phyloP scores from a whole-genome alignment of 352 stramenopile species.

The Phytophthora pseudosyringae region DNA sequence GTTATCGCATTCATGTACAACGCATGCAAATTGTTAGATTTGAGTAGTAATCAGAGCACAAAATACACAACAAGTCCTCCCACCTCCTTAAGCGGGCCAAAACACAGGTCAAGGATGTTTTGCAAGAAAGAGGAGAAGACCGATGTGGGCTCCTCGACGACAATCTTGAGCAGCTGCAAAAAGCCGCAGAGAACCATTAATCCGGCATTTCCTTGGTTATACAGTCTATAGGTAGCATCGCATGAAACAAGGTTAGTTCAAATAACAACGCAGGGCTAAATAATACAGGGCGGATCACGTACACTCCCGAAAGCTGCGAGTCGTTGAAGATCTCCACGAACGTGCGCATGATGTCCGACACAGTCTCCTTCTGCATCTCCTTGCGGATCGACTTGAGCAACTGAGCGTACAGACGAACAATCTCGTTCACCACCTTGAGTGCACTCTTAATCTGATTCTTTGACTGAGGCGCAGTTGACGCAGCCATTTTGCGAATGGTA shows the following conservation, averaged over 20 bases:
- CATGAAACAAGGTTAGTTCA: not conserved
- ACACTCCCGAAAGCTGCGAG: slow-evolving; percentile 70
- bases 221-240: slow-evolving; percentile 44
- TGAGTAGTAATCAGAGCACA: not conserved
- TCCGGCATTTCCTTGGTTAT: slow-evolving; percentile 63
- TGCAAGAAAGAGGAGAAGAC: slow-evolving; percentile 78
- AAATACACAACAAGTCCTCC: not conserved
- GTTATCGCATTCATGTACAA: no score
- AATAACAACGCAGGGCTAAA: not conserved
- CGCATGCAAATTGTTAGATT: no score
- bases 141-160: slow-evolving; percentile 77
- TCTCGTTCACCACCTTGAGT: slow-evolving; percentile 83
- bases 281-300: slow-evolving; percentile 26
- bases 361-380: slow-evolving; percentile 80
- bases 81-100: slow-evolving; percentile 82
- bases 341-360: slow-evolving; percentile 72
- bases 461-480: slow-evolving; percentile 32
- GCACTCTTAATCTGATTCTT: slow-evolving; percentile 64
- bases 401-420: slow-evolving; percentile 78
- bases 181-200: slow-evolving; percentile 82
- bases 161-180: slow-evolving; percentile 76
- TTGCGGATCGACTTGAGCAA: slow-evolving; percentile 83
- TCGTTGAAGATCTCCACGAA: slow-evolving; percentile 87
- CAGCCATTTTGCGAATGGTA: slow-evolving; percentile 60
- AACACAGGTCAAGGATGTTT: slow-evolving; percentile 82